A percentile compares a stretch with the other conserved stretches of the same genome.
Evolutionary conservation across 805 yeast genomes (phyloP).

Genomic region (Alloascoidea africana): DNA sequence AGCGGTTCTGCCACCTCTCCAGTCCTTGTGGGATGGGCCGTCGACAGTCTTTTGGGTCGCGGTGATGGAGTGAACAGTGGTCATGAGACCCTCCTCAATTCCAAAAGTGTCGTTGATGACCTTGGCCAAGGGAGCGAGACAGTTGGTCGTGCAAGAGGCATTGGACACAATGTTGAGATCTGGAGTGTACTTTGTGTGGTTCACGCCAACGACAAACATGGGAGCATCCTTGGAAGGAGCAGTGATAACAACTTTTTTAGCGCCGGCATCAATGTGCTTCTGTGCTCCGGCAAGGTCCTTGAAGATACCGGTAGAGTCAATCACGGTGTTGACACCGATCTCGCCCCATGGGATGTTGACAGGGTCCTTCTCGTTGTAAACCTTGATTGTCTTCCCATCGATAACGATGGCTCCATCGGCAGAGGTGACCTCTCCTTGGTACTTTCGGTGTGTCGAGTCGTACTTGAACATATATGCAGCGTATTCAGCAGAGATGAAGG

Average conservation of each 20-base stretch:
- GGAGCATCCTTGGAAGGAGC: slow-evolving; percentile 93
- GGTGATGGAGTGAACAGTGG: slow-evolving; percentile 91
- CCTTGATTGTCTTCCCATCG: slow-evolving; percentile 50
- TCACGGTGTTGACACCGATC: slow-evolving; percentile 68
- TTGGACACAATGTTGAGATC: slow-evolving; percentile 71
- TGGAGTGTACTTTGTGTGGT: slow-evolving; percentile 61
- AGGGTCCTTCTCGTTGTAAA: slow-evolving; percentile 78
- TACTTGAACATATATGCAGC: slow-evolving; percentile 94
- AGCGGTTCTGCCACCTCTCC: slow-evolving; percentile 98
- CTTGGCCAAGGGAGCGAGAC: slow-evolving; percentile 91
- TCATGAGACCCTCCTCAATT: slow-evolving; percentile 85
- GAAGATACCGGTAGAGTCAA: slow-evolving; percentile 93
- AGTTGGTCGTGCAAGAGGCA: slow-evolving; percentile 94
- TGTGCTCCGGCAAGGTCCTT: slow-evolving; percentile 67
- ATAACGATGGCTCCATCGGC: slow-evolving; percentile 39
- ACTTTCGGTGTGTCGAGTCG: slow-evolving; percentile 86
- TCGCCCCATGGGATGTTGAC: slow-evolving; percentile 79
- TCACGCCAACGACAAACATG: slow-evolving; percentile 90
- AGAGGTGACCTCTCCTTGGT: slow-evolving; percentile 52
- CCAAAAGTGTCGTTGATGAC: slow-evolving; percentile 76
- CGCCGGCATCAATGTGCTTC: slow-evolving; percentile 80
- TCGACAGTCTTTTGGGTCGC: slow-evolving; percentile 95
- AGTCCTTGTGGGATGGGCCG: slow-evolving; percentile 95
- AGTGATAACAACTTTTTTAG: slow-evolving; percentile 87
- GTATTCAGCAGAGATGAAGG: slow-evolving; percentile 78